Evolutionary conservation across 768 basidiomycete genomes (phyloP).

Genomic region (Tylopilus cervinicoccineus): DNA sequence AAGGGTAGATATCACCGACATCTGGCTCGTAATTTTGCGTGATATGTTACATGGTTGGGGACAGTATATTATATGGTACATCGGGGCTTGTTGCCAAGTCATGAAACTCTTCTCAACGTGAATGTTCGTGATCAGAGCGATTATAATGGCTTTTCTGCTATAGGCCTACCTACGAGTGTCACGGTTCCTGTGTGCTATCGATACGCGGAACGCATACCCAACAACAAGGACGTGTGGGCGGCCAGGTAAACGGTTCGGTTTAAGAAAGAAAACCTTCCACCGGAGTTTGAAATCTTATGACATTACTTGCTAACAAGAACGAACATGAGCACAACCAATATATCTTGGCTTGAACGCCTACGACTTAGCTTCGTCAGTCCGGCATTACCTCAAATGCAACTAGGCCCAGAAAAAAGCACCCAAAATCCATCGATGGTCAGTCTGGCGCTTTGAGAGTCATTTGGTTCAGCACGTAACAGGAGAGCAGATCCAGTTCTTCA

Average conservation of each 20-base stretch:
- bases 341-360: slow-evolving; percentile 24
- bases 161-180: slow-evolving; percentile 43
- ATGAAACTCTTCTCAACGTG: slow-evolving; percentile 88
- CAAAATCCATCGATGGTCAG: slow-evolving; percentile 69
- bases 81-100: slow-evolving; percentile 57
- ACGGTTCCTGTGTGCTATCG: slow-evolving; percentile 42
- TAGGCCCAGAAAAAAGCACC: slow-evolving; percentile 45
- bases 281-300: slow-evolving; percentile 29
- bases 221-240: slow-evolving; percentile 42
- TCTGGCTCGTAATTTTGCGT: background rate
- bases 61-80: background rate
- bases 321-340: slow-evolving; percentile 9
- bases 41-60: background rate
- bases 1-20: slow-evolving; percentile 12
- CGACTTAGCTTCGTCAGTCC: slow-evolving; percentile 27
- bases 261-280: slow-evolving; percentile 5
- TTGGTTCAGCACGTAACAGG: background rate
- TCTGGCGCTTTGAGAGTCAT: background rate
- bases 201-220: slow-evolving; percentile 60
- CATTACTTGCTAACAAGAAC: background rate
- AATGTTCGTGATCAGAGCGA: slow-evolving; percentile 70
- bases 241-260: slow-evolving; percentile 39
- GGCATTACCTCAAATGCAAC: slow-evolving; percentile 56
- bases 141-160: slow-evolving; percentile 66
- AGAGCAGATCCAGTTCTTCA: slow-evolving; percentile 74